Evolutionary conservation across 1,284 basidiomycete genomes (phyloP).

Genomic region (Papiliotrema terrestris): DNA sequence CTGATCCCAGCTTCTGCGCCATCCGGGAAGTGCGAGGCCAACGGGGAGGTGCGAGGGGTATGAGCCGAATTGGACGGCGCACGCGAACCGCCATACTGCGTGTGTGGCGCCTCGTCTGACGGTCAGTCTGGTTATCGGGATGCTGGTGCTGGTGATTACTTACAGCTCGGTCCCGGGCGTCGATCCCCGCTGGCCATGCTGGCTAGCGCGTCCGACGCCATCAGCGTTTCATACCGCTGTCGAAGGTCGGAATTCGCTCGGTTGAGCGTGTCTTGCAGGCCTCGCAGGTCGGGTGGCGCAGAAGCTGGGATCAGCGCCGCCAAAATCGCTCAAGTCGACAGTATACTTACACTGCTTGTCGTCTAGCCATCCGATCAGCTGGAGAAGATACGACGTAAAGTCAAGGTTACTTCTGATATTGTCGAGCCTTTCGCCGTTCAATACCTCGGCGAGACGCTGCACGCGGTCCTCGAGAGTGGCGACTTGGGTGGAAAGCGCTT

Average conservation of each 20-base stretch:
- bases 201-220: conserved; percentile 24
- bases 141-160: background rate
- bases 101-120: background rate
- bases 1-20: background rate
- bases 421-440: conserved; percentile 34
- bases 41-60: background rate
- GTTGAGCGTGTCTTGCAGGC: conserved; percentile 25
- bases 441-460: conserved; percentile 16
- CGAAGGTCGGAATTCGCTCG: conserved; percentile 21
- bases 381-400: conserved; percentile 29
- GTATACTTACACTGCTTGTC: conserved; percentile 18
- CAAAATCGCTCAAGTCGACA: background rate
- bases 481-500: conserved; percentile 21
- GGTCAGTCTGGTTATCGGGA: background rate
- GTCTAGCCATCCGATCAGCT: conserved; percentile 30
- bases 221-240: conserved; percentile 26
- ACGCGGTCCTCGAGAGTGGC: conserved; percentile 32
- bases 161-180: background rate
- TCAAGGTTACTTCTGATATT: conserved; percentile 29
- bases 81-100: background rate
- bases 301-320: conserved; percentile 6
- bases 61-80: background rate
- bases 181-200: conserved; percentile 10
- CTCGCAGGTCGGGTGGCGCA: conserved; percentile 12
- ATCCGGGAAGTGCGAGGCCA: background rate